Percentiles rank a stretch among this genome's conserved stretches.
Conservation (phyloP, 257 asterid species). For the Solanum lignicaule region DNA sequence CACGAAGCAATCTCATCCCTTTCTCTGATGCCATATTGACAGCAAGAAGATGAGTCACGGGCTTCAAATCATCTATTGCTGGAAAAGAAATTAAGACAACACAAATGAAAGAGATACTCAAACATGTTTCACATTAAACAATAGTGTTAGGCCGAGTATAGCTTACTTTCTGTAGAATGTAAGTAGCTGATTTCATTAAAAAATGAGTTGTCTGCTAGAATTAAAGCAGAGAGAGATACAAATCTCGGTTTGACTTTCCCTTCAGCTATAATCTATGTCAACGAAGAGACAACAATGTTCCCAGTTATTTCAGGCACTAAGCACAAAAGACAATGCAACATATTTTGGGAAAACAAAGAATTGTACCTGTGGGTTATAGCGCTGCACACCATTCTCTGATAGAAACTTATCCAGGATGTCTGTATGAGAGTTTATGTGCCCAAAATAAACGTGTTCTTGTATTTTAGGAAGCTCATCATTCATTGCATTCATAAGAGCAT, state of each 20-base stretch:
- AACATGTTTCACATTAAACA: constrained; percentile 4
- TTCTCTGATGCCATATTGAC: constrained; percentile 64
- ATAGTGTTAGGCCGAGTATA: constrained; percentile 12
- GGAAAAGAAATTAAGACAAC: constrained; percentile 18
- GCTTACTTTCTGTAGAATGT: constrained; percentile 84
- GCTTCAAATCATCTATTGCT: constrained; percentile 94
- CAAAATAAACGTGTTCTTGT: constrained; percentile 97
- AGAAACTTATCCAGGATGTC: constrained; percentile 82
- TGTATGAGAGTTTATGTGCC: constrained; percentile 77
- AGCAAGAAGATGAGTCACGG: constrained; percentile 89
- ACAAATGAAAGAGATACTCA: constrained; percentile 11
- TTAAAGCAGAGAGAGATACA: constrained; percentile 55
- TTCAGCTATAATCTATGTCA: constrained; percentile 71
- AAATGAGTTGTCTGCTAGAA: constrained; percentile 53
- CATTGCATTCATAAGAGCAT: constrained; percentile 84
- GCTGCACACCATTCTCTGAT: constrained; percentile 85
- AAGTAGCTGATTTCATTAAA: constrained; percentile 56
- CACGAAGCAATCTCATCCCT: constrained; percentile 84
- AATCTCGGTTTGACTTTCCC: constrained; percentile 79
- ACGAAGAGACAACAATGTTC: constrained; percentile 2
- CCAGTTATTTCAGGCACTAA: not conserved
- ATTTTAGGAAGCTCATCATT: constrained; percentile 91
- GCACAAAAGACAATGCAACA: not conserved
- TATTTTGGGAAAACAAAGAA: not conserved
- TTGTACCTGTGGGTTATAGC: constrained; percentile 85